Base-by-base conservation (phyloP, 495 filamentous ascomycete genomes). In the Acidiella bohemica region DNA sequence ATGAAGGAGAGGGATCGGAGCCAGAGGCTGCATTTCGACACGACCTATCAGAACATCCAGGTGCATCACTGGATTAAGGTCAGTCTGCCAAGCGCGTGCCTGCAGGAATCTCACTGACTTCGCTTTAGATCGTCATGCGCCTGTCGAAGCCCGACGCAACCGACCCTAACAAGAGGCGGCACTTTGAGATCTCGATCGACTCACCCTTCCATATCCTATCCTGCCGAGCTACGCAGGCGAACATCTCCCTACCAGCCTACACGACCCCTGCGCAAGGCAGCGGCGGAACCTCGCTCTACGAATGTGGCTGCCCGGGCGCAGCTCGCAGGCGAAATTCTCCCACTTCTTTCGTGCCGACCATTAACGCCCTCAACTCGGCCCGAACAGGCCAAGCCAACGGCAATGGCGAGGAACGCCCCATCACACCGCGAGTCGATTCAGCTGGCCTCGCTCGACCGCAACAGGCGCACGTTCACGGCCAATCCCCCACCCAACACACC, bases 61-160 rank as follows among this genome's bases (percentile, higher is more conserved):
- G 87, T 97, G 33, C 85, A 87, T 52, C 90, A 97, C 56, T 96
- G 92, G 90, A 95, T 97, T 54, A 97, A 97, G 76, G 90, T 92
- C 73, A 35, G 68, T 49, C 9, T 16, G 3, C 32, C 14, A 20
- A 17, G 18, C 32, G 18, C 5, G 5, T 11, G n/a, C n/a, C 4
- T 0, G 10, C 28, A 24, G 4, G 18, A 35, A n/a, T 20, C 10
- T 41, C 34, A 43, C 50, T 56, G 49, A 68, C 38, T n/a, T 20
- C 18, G 16, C 48, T 18, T 9, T 46, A 97, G 90, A 90, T 97
- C 52, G 84, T 97, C 36, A 81, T 97, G 73, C 85, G 90, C 39
- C 79, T 97, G 25, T 94, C 86, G 16, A 87, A 85, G 50, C 63
- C 80, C 4, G 90, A 97, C 53, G 67, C 73, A 42, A 72, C 77